phyloP scores from a whole-genome alignment of 768 basidiomycete species.

The Boletus coccyginus region DNA sequence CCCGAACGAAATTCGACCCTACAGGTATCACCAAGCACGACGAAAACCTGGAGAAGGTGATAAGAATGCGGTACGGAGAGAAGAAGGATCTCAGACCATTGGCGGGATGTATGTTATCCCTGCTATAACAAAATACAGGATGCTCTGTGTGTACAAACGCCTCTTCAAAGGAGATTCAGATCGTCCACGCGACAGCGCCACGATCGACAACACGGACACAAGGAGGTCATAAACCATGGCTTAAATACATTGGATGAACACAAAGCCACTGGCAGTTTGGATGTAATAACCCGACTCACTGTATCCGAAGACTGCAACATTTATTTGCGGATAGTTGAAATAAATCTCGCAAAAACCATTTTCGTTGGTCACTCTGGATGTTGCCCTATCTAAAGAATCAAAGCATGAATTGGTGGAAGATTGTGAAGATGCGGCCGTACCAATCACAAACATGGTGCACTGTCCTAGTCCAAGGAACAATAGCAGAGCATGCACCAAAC shows the following conservation, averaged over 20 bases:
- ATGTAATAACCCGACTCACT: conserved; percentile 3
- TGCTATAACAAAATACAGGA: conserved; percentile 12
- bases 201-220: conserved; percentile 14
- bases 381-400: conserved; percentile 3
- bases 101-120: conserved; percentile 13
- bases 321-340: not conserved
- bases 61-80: not conserved
- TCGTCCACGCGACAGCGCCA: conserved; percentile 11
- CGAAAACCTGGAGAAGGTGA: conserved; percentile 2
- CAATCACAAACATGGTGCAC: conserved; percentile 9
- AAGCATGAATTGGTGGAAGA: not conserved
- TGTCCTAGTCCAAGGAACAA: conserved; percentile 17
- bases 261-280: not conserved
- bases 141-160: conserved; percentile 18
- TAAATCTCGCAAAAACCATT: not conserved
- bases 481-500: conserved; percentile 10
- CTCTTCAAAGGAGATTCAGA: conserved; percentile 14
- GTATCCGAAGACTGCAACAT: conserved; percentile 4
- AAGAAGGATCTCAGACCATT: not conserved
- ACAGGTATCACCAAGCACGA: not conserved
- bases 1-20: not conserved
- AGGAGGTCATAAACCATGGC: conserved; percentile 19
- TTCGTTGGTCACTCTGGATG: not conserved
- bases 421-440: conserved; percentile 1
- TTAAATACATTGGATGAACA: conserved; percentile 2